These are phyloP conservation scores for Ophiorrhiza pumila DNA, from an alignment of 257 asterid species.

Conservation along the genomic window DNA sequence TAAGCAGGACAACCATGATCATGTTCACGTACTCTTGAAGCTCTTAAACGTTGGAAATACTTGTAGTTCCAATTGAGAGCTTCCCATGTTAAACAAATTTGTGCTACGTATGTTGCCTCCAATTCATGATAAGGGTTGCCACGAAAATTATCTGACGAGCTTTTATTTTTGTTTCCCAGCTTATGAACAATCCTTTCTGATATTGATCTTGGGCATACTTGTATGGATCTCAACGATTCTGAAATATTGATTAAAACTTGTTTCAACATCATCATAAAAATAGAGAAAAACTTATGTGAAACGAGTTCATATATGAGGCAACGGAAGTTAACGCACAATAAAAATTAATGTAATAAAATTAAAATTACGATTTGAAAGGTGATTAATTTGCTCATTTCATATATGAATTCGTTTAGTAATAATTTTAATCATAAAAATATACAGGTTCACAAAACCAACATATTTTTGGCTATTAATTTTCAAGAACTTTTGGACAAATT, in stretches of 20 bases:
- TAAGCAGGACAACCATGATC: constrained; percentile 84
- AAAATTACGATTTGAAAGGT: too few species aligned
- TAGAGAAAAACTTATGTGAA: too few species aligned
- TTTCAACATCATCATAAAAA: not conserved
- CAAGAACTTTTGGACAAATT: too few species aligned
- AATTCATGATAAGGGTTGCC: constrained; percentile 68
- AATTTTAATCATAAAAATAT: too few species aligned
- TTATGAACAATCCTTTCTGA: constrained; percentile 66
- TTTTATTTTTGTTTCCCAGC: constrained; percentile 34
- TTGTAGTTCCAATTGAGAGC: constrained; percentile 86
- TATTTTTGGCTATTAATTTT: too few species aligned
- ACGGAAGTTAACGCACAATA: too few species aligned
- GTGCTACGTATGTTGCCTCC: constrained; percentile 86
- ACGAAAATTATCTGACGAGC: constrained; percentile 33
- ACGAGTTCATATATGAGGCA: too few species aligned
- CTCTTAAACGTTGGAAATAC: constrained; percentile 60
- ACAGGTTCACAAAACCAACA: too few species aligned
- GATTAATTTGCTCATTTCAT: too few species aligned
- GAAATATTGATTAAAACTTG: constrained; percentile 11
- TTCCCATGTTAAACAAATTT: constrained; percentile 88
- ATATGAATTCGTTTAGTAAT: too few species aligned
- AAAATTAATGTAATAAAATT: too few species aligned
- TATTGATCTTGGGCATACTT: constrained; percentile 79
- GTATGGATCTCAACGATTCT: constrained; percentile 78
- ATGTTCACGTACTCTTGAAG: constrained; percentile 42